Evolutionary conservation across 257 asterid genomes (phyloP), one percentile per base, ranked within the genome.

Genomic region (Scutellaria minor): DNA sequence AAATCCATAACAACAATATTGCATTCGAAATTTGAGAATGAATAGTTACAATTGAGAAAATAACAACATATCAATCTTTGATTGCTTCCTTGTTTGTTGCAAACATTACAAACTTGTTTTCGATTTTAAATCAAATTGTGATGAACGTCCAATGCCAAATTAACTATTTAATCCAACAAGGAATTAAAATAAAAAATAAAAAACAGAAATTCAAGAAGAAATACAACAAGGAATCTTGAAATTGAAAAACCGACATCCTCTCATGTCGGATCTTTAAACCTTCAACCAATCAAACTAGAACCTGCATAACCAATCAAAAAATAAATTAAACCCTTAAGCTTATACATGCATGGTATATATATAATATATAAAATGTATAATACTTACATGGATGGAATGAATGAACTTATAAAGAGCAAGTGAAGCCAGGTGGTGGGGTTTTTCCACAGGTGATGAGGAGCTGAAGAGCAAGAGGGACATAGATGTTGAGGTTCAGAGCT

Each of bases 371-470:
- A 2, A 12, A 2, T 6, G 18, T 3, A n/a, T 5, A n/a, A 12
- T 3, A 50, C 7, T 5, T 22, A 52, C 9, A 6, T 3, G 15
- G 4, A 6, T 3, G 15, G 4, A 47, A 47, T 10, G 15, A 13
- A 42, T 8, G 40, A 68, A 58, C 51, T 79, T 81, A 91, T 83
- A 87, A 62, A 63, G 92, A 72, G 89, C 97, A 91, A 68, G 96
- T 89, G 86, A 66, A 91, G 74, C 97, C 97, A 73, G 96, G 96
- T 0, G 97, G 97, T 27, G 97, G 97, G 9, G 85, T 71, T 78
- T 91, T 87, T 13, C 96, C 97, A 74, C 97, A 91, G 60, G 83
- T 85, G 63, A 83, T 74, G 20, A 91, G 95, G 7, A 91, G 89
- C 83, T 91, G 77, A 48, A 89, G 88, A 57, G 95, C 96, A 62